phyloP scores from a whole-genome alignment of 2,329 filamentous ascomycete genomes.

The Monosporascus sp. region DNA sequence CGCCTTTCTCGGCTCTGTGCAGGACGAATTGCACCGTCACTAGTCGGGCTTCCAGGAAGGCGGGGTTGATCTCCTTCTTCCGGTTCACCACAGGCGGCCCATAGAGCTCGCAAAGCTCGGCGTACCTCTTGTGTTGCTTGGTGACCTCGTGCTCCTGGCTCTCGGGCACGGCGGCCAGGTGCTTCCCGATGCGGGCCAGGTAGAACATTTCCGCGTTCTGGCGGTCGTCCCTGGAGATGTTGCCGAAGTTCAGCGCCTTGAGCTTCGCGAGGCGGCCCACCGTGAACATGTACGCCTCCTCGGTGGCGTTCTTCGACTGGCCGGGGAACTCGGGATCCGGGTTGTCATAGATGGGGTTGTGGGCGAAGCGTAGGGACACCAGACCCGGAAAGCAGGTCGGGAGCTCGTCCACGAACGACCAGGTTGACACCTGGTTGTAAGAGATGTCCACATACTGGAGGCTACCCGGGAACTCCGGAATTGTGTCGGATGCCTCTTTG shows the following conservation, averaged over 20 bases:
- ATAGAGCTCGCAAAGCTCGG: constrained; percentile 69
- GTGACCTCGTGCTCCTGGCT: constrained; percentile 51
- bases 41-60: constrained; percentile 76
- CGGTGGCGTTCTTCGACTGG: constrained; percentile 40
- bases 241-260: constrained; percentile 66
- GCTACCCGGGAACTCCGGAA: constrained; percentile 46
- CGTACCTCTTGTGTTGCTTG: constrained; percentile 64
- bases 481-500: constrained; percentile 20
- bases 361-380: constrained; percentile 69
- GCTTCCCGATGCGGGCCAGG: constrained; percentile 73
- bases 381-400: constrained; percentile 66
- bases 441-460: constrained; percentile 68
- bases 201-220: constrained; percentile 92
- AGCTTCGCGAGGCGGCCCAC: constrained; percentile 69
- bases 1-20: constrained; percentile 5
- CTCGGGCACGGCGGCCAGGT: constrained; percentile 59
- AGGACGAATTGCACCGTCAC: constrained; percentile 56
- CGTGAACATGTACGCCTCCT: constrained; percentile 87
- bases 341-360: constrained; percentile 77
- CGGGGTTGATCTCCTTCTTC: constrained; percentile 59
- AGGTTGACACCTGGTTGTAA: constrained; percentile 63
- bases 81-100: constrained; percentile 64
- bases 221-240: constrained; percentile 68
- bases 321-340: constrained; percentile 30
- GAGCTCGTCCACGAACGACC: constrained; percentile 70